Base-by-base conservation (phyloP, 176 grass and related monocot genomes). In the Raddia distichophylla region DNA sequence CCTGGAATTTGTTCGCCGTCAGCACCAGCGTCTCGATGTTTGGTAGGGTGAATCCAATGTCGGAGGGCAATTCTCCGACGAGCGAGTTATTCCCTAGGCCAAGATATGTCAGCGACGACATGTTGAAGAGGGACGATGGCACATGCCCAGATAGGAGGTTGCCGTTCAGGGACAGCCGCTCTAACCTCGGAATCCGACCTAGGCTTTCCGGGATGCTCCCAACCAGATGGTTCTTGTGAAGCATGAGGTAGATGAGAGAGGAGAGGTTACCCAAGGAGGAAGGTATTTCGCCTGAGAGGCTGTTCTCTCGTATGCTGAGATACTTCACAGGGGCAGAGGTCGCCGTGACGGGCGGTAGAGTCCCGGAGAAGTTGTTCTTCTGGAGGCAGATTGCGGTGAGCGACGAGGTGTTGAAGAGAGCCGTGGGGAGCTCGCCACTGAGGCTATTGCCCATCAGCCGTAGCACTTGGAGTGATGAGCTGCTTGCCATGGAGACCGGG, bases 171-270 rank as follows among this genome's bases (percentile, higher is more conserved):
- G 35, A 51, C 3, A 86, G 35, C 8, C 15, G 1, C 3, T 15
- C 3, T 50, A 91, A 27, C 66, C 46, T 46, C 40, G 80, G 12
- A 17, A 94, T 56, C 3, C 78, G 14, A 0, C 83, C 65, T 20
- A 91, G 79, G 32, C 57, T 89, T 9, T 76, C 72, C 22, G 92
- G 86, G 27, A 94, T 89, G 43, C 47, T 50, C 35, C 89, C 92
- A 5, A 71, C 1, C 43, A 94, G 64, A n/a, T 73, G 67, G 17
- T 94, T 94, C 0, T 13, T 66, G 63, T 32, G 18, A 3, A 33
- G 89, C 60, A 10, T 18, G 5, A 27, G 65, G 9, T 13, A 27
- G 27, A 27, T 27, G 27, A 94, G 60, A 10, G 71, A 53, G 0
- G 76, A 80, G 18, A 91, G 66, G 5, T 89, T 86, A 8, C 89